Base-by-base conservation (phyloP, 495 filamentous ascomycete genomes). In the Penicillium cataractarum region DNA sequence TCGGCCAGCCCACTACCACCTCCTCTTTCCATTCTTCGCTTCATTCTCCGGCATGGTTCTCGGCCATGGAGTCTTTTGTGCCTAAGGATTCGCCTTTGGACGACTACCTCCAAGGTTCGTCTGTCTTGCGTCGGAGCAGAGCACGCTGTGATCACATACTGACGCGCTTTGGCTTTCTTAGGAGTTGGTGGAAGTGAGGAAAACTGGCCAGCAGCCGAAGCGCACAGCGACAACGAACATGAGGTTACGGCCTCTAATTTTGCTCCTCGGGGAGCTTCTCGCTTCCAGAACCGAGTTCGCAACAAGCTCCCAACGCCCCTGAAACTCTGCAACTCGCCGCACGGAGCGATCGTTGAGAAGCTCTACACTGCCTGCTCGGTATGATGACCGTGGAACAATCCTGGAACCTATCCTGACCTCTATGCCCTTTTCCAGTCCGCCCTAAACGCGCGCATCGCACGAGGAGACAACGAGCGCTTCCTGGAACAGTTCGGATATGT, bases 401-500 rank as follows among this genome's bases (percentile, higher is more conserved):
- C 2, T 58, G 31, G 29, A 46, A 50, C 26, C 31, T 24, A 31
- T 32, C 9, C 37, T 53, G n/a, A 39, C 54, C 21, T 42, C 27
- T 42, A 0, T 31, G 53, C 13, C 4, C 17, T 50, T 17, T 32
- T 21, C 9, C 42, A 85, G 75, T 76, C 77, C 13, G 77, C 78
- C 4, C 60, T 86, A 51, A 93, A 92, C 65, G 89, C 91, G 44
- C 86, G 89, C 56, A 84, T 97, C 63, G 89, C 91, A 39, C 84
- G 89, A 65, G 87, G 87, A 58, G 92, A 97, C 63, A 97, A 95
- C 69, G 82, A 89, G 62, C 84, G 87, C 48, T 99, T 99, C 68
- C 83, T 99, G 51, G 95, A 99, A 80, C 90, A 94, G 67, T 97
- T 98, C 58, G 90, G 95, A 26, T 98, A 98, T 72, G 89, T 93